A percentile compares a stretch with the other conserved stretches of the same genome.
phyloP scores from a whole-genome alignment of 306 rosid species.

The Vigna reflexopilosa region DNA sequence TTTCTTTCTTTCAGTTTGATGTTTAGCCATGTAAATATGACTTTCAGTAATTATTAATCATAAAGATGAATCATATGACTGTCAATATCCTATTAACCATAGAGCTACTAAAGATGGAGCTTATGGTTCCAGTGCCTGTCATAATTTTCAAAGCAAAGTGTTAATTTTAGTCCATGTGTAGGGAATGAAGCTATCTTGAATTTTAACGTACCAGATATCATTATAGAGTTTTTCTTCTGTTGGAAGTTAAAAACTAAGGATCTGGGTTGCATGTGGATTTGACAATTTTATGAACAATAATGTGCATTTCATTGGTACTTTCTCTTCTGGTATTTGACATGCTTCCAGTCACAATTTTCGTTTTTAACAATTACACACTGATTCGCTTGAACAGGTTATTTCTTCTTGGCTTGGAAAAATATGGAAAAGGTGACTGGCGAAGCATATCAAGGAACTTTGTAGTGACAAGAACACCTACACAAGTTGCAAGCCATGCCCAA shows the following conservation, averaged over 20 bases:
- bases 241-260: slow-evolving; percentile 6
- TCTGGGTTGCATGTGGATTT: slow-evolving; percentile 7
- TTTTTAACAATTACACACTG: slow-evolving; percentile 8
- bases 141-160: too few relatives aligned
- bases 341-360: slow-evolving; percentile 14
- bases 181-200: too few relatives aligned
- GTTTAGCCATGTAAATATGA: too few relatives aligned
- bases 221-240: slow-evolving; percentile 1
- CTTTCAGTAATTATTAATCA: too few relatives aligned
- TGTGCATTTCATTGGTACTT: background rate
- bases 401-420: slow-evolving; percentile 84
- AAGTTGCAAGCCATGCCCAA: slow-evolving; percentile 96
- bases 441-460: slow-evolving; percentile 90
- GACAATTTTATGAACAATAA: slow-evolving; percentile 7
- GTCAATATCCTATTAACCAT: too few relatives aligned
- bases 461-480: slow-evolving; percentile 89
- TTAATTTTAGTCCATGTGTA: too few relatives aligned
- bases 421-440: slow-evolving; percentile 93
- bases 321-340: slow-evolving; percentile 4
- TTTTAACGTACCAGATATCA: background rate
- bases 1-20: too few relatives aligned
- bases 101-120: too few relatives aligned
- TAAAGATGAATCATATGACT: too few relatives aligned
- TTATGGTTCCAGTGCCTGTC: too few relatives aligned
- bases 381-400: slow-evolving; percentile 63